Percentiles rank a stretch among this genome's conserved stretches.
Conservation (phyloP, 2,329 filamentous ascomycete genomes). For the Scedosporium dehoogii region DNA sequence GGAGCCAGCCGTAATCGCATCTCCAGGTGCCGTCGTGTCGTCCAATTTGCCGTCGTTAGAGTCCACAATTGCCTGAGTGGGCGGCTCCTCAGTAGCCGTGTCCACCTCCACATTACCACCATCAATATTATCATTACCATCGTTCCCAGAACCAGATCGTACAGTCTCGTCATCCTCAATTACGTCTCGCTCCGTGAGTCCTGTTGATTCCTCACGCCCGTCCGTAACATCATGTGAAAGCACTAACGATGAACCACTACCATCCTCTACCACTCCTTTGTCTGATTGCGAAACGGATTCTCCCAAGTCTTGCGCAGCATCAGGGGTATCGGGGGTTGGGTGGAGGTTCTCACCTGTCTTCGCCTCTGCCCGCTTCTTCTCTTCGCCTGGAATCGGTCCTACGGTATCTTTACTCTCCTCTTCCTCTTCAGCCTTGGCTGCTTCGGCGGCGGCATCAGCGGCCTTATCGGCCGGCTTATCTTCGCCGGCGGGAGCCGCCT, state of each 20-base stretch:
- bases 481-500: not conserved
- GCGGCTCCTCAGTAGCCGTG: not conserved
- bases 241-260: not conserved
- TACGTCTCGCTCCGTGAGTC: conserved; percentile 9
- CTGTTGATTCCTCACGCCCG: conserved; percentile 13
- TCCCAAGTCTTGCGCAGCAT: conserved; percentile 21
- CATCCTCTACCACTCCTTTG: conserved; percentile 11
- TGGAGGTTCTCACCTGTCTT: conserved; percentile 34
- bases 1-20: not conserved
- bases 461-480: not conserved
- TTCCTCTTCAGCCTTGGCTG: conserved; percentile 14
- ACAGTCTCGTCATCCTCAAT: not conserved
- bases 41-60: not conserved
- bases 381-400: conserved; percentile 25
- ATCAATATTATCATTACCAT: not conserved
- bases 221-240: not conserved
- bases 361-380: conserved; percentile 21
- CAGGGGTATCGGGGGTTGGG: conserved; percentile 28
- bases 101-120: not conserved
- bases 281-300: conserved; percentile 17
- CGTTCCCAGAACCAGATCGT: not conserved
- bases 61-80: not conserved
- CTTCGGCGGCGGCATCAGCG: not conserved
- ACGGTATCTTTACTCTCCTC: conserved; percentile 29
- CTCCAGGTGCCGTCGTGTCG: not conserved